A percentile compares a stretch with the other conserved stretches of the same genome.
These are phyloP conservation scores for Solanum okadae DNA, from an alignment of 257 asterid species.

Conservation along the genomic window DNA sequence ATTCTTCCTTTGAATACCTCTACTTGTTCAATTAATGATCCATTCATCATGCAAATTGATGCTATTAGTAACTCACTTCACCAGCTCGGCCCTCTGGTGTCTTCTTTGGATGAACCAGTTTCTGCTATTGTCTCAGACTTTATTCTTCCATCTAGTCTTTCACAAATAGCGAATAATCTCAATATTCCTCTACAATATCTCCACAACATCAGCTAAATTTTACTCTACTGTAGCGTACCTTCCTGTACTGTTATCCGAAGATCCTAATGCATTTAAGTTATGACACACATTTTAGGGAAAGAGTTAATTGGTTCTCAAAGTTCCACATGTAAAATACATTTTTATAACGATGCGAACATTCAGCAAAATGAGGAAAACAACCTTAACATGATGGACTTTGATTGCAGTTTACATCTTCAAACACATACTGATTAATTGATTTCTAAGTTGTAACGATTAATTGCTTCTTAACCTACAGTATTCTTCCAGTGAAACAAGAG, in stretches of 20 bases:
- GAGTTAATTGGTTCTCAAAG: not conserved
- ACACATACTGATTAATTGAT: not conserved
- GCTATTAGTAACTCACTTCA: slow-evolving; percentile 6
- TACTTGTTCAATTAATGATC: not conserved
- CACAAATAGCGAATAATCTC: slow-evolving; percentile 10
- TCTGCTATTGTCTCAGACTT: slow-evolving; percentile 29
- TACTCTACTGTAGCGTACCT: slow-evolving; percentile 10
- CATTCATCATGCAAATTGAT: slow-evolving; percentile 13
- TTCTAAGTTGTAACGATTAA: not conserved
- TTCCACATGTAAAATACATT: not conserved
- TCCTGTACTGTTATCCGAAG: slow-evolving; percentile 9
- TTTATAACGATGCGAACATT: not conserved
- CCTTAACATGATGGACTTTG: not conserved
- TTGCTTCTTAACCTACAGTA: not conserved
- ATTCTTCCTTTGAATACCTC: not conserved
- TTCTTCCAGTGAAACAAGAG: not conserved
- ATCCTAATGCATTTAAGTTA: slow-evolving; percentile 1
- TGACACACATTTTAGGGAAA: not conserved
- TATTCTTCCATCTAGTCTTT: slow-evolving; percentile 8
- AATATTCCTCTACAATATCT: slow-evolving; percentile 12
- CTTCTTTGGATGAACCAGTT: slow-evolving; percentile 1
- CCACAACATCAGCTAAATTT: slow-evolving; percentile 32
- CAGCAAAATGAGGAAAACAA: not conserved
- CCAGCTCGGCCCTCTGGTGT: slow-evolving; percentile 7
- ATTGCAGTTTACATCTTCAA: not conserved